These are phyloP conservation scores for Boletus vermiculosoides DNA, from an alignment of 768 basidiomycete species.

Conservation along the genomic window DNA sequence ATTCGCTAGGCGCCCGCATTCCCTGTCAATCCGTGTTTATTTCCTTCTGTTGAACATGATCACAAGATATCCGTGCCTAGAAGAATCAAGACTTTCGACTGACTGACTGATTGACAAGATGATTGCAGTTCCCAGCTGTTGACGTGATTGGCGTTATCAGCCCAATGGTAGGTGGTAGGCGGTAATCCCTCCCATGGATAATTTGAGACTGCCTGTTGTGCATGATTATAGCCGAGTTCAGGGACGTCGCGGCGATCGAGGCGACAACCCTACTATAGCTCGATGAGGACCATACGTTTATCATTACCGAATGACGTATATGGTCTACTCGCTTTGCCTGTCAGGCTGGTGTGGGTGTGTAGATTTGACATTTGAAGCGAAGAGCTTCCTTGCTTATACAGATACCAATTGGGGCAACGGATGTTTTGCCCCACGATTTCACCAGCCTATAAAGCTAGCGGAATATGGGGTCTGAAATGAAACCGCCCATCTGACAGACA, in stretches of 20 bases:
- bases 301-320: constrained; percentile 7
- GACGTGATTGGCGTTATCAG: not conserved
- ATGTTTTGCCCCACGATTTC: not conserved
- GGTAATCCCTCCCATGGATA: not conserved
- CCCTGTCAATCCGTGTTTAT: too few relatives aligned
- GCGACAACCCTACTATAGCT: constrained; percentile 1
- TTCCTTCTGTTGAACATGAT: not conserved
- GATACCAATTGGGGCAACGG: not conserved
- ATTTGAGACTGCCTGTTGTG: constrained; percentile 7
- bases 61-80: too few relatives aligned
- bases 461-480: not conserved
- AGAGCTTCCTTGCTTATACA: not conserved
- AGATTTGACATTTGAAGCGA: not conserved
- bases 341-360: not conserved
- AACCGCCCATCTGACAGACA: not conserved
- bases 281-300: not conserved
- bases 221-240: not conserved
- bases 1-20: not conserved
- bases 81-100: not conserved
- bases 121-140: not conserved
- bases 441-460: constrained; percentile 8
- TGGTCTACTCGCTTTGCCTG: not conserved
- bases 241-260: not conserved
- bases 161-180: too few relatives aligned
- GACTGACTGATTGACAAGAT: not conserved